Base-by-base conservation (phyloP, 176 grass and related monocot species). In the Paspalum vaginatum region DNA sequence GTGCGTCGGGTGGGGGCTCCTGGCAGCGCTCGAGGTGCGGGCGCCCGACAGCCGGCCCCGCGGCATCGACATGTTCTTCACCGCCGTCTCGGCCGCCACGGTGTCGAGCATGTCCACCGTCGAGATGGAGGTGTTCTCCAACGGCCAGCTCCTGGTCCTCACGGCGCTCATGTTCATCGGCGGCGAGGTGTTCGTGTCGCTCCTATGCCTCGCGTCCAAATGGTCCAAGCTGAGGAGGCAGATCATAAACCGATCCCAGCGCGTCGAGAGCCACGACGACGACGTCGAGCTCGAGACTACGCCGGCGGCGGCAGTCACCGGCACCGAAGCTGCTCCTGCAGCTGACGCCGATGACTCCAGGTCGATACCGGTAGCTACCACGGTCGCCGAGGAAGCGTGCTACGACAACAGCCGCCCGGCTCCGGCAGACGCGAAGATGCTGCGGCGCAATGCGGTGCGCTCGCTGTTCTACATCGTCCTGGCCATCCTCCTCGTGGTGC, bases 41-140 rank as follows among this genome's bases (percentile, higher is more conserved):
- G 47, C 60, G 5, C 47, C 72, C 15, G 11, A 13, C 37, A 5
- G 42, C n/a, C 32, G 5, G 12, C 83, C 84, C 8, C 59, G 76
- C 65, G 14, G 5, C 70, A 60, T 94, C 53, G 89, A 91, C 42
- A 46, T 72, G 18, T 85, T 94, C 81, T 94, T 89, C 81, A 94
- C 84, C 27, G 75, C 89, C 37, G 89, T 94, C 2, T 94, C 92
- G 16, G 89, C 92, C 17, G 86, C 81, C 1, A 94, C 89, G n/a
- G 79, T 91, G 22, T 94, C 92, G 2, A 91, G 92, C 89, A 91
- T 94, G 89, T 89, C 92, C 55, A 58, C 87, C 53, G 67, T 94
- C 44, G 89, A 94, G 62, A 94, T 94, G 79, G 89, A 94, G 84
- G 81, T 71, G 37, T 91, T 94, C 82, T 89, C 89, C 66, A 76